Evolutionary conservation across 257 asterid species (phyloP).

Genomic region (Ehretia macrophylla): DNA sequence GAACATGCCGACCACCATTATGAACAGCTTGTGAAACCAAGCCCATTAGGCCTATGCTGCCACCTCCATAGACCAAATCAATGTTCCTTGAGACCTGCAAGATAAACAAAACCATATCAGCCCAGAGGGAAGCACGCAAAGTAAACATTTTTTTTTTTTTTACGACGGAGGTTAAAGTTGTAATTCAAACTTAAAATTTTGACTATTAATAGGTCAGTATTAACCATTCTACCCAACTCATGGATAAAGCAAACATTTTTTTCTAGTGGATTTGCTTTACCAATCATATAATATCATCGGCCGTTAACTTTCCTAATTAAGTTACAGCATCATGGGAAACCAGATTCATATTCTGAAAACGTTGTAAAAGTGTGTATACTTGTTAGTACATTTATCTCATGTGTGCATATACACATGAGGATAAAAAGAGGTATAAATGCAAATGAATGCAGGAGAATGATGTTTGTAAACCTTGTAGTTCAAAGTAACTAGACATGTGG

Average conservation of each 20-base stretch:
- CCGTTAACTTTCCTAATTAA: too few relatives aligned
- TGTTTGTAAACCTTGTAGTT: slow-evolving; percentile 23
- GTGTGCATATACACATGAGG: slow-evolving; percentile 18
- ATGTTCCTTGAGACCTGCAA: slow-evolving; percentile 72
- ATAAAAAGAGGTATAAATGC: slow-evolving; percentile 23
- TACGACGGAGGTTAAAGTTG: too few relatives aligned
- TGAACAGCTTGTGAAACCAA: slow-evolving; percentile 92
- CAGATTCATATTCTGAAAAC: background rate
- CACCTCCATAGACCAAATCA: slow-evolving; percentile 98
- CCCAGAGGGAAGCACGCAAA: background rate
- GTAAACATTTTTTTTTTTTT: too few relatives aligned
- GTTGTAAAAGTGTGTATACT: too few relatives aligned
- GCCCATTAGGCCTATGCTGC: slow-evolving; percentile 97
- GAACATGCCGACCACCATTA: slow-evolving; percentile 89
- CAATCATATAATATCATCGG: too few relatives aligned
- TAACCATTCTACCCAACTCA: too few relatives aligned
- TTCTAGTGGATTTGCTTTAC: too few relatives aligned
- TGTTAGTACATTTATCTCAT: slow-evolving; percentile 14
- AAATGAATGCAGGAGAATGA: slow-evolving; percentile 17
- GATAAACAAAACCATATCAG: slow-evolving; percentile 15
- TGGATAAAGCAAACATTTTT: too few relatives aligned
- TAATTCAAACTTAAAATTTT: too few relatives aligned
- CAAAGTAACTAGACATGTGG: slow-evolving; percentile 43
- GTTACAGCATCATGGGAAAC: too few relatives aligned
- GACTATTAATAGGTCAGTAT: too few relatives aligned